phyloP scores from a whole-genome alignment of 139 green algal genomes.

The Chloropicon primus region DNA sequence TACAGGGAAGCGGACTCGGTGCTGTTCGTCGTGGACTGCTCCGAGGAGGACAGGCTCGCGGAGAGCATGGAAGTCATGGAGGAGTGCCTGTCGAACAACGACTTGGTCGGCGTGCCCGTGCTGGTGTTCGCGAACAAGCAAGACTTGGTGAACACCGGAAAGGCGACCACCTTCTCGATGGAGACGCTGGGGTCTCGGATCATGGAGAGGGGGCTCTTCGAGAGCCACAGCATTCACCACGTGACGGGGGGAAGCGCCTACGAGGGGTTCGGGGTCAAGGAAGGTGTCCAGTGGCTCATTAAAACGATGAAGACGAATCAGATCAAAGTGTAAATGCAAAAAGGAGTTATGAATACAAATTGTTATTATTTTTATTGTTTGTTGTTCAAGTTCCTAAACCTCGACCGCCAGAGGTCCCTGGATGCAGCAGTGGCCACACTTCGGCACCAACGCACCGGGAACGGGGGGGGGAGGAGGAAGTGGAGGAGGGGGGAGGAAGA shows the following conservation, averaged over 20 bases:
- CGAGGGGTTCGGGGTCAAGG: slow-evolving; percentile 39
- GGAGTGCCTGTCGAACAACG: slow-evolving; percentile 18
- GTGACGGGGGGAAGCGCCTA: slow-evolving; percentile 51
- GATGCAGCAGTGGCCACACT: too few species aligned
- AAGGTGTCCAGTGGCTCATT: slow-evolving; percentile 74
- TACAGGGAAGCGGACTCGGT: slow-evolving; percentile 81
- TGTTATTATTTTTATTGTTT: too few species aligned
- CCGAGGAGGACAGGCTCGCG: slow-evolving; percentile 28
- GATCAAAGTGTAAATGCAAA: not conserved
- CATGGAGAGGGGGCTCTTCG: not conserved
- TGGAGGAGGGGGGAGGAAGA: too few species aligned
- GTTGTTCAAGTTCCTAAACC: too few species aligned
- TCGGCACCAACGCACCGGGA: too few species aligned
- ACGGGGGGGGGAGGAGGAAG: too few species aligned
- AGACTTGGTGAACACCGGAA: slow-evolving; percentile 27
- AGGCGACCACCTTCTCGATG: slow-evolving; percentile 9
- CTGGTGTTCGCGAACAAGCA: slow-evolving; percentile 90
- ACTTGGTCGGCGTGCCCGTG: slow-evolving; percentile 68
- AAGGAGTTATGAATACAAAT: too few species aligned
- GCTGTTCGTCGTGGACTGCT: slow-evolving; percentile 75
- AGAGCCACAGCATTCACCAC: not conserved
- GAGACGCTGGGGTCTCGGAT: slow-evolving; percentile 12
- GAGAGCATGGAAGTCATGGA: slow-evolving; percentile 50
- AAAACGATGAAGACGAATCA: slow-evolving; percentile 32
- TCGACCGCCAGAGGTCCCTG: too few species aligned